Evolutionary conservation across 352 stramenopile species (phyloP), one percentile per base, ranked within the genome.

Genomic region (Globisporangium nagaii): DNA sequence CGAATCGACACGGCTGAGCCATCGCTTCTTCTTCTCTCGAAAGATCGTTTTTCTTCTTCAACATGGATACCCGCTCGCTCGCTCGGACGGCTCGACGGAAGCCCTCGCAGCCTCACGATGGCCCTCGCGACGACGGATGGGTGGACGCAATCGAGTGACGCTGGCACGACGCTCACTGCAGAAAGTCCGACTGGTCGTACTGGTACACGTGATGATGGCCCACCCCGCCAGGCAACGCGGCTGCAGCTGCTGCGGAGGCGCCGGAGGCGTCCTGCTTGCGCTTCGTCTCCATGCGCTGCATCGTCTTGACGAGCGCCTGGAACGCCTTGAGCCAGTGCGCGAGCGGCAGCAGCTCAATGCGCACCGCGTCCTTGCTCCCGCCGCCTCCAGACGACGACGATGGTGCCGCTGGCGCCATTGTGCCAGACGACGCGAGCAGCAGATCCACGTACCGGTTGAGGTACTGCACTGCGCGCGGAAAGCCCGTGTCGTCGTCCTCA

Each of bases 281-380:
- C 52, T 80, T 88, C 20, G 40, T 53, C 9, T 90, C 75, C 50
- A 81, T 53, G 28, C 77, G 77, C 32, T 80, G 60, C 39, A 86
- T 70, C 55, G 65, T 68, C 52, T 88, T 91, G 25, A 72, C 58
- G 31, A 91, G 50, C 10, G 58, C 51, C 15, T 87, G 62, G 45
- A 86, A 91, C 10, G 65, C 65, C 40, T 82, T 82, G 30, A 89
- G 62, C 80, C 80, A 91, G 34, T 87, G 76, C 22, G 63, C 35
- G 5, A 79, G 60, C 24, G 70, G 70, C 44, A 88, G 62, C 45
- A 89, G 54, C 47, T 91, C 78, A 11, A 73, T 66, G 7, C 70
- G 71, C 27, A 73, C 66, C 1, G 9, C 47, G 20, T 75, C 66
- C 37, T 76, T 68, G 35, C 52, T 72, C 30, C 70, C 73, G 34